A percentile compares a stretch with the other conserved stretches of the same genome.
Evolutionary conservation across 2,329 filamentous ascomycete genomes (phyloP).

Genomic region (Nothopassalora personata): DNA sequence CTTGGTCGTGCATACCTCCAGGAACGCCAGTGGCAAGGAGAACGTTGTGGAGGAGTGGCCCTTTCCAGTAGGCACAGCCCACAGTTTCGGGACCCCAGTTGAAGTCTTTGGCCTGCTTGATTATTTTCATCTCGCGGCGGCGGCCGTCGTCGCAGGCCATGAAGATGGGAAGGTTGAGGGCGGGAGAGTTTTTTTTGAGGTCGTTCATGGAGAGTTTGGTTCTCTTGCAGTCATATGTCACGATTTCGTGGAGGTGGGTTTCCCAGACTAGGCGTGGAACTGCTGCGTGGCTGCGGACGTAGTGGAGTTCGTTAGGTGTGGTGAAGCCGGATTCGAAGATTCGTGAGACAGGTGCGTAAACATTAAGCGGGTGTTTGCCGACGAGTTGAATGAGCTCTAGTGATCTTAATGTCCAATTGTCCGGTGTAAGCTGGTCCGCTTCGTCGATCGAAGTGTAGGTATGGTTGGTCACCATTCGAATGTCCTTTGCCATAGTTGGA

Average conservation of each 20-base stretch:
- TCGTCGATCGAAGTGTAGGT: slow-evolving; percentile 41
- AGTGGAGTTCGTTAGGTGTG: slow-evolving; percentile 49
- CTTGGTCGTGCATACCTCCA: slow-evolving; percentile 14
- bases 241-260: slow-evolving; percentile 45
- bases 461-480: slow-evolving; percentile 32
- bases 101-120: slow-evolving; percentile 47
- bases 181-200: slow-evolving; percentile 39
- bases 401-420: slow-evolving; percentile 51
- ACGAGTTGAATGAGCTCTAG: slow-evolving; percentile 47
- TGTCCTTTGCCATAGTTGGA: slow-evolving; percentile 42
- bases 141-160: slow-evolving; percentile 49
- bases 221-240: slow-evolving; percentile 34
- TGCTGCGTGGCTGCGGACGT: slow-evolving; percentile 51
- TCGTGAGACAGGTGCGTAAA: slow-evolving; percentile 40
- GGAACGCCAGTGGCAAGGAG: slow-evolving; percentile 39
- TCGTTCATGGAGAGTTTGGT: slow-evolving; percentile 41
- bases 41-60: slow-evolving; percentile 43
- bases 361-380: slow-evolving; percentile 51
- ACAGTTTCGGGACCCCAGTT: slow-evolving; percentile 44
- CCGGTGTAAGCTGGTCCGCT: slow-evolving; percentile 47
- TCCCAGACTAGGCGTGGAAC: slow-evolving; percentile 50
- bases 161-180: slow-evolving; percentile 46
- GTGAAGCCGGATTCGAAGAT: slow-evolving; percentile 45
- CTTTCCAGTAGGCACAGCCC: slow-evolving; percentile 50
- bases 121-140: slow-evolving; percentile 50